Evolutionary conservation across 306 rosid species (phyloP).

Genomic region (Corylus americana): DNA sequence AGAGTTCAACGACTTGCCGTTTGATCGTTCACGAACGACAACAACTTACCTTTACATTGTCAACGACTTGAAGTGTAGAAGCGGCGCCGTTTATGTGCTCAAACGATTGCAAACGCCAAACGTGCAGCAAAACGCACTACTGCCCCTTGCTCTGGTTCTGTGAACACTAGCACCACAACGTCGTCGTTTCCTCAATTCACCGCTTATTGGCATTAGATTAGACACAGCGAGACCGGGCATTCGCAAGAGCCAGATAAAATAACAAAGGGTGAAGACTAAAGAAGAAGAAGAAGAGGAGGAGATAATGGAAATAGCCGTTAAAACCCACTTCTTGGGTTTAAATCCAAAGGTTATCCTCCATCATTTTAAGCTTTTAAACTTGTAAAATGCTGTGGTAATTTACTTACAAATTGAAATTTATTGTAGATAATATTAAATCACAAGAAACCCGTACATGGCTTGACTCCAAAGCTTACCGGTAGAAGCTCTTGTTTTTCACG

Average conservation of each 20-base stretch:
- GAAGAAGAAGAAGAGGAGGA: slow-evolving; percentile 3
- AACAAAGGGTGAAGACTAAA: background rate
- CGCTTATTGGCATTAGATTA: background rate
- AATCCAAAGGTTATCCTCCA: slow-evolving; percentile 48
- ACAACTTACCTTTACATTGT: background rate
- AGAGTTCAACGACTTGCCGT: background rate
- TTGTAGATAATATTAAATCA: slow-evolving; percentile 34
- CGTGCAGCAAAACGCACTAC: background rate
- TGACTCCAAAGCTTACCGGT: slow-evolving; percentile 29
- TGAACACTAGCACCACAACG: background rate
- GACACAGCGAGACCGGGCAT: background rate
- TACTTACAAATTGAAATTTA: slow-evolving; percentile 13
- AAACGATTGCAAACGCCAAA: too few species aligned
- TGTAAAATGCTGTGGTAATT: slow-evolving; percentile 2
- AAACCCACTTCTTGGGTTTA: slow-evolving; percentile 32
- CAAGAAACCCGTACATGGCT: slow-evolving; percentile 31
- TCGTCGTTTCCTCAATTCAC: background rate
- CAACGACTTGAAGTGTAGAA: too few species aligned
- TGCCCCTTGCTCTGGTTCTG: background rate
- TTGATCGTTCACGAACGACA: background rate
- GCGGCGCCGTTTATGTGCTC: too few species aligned
- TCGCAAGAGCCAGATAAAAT: background rate
- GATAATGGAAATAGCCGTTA: slow-evolving; percentile 48
- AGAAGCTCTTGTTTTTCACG: slow-evolving; percentile 28
- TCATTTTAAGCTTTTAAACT: background rate